Evolutionary conservation across 2,329 filamentous ascomycete genomes (phyloP).

Genomic region (Phyllosticta capitalensis): DNA sequence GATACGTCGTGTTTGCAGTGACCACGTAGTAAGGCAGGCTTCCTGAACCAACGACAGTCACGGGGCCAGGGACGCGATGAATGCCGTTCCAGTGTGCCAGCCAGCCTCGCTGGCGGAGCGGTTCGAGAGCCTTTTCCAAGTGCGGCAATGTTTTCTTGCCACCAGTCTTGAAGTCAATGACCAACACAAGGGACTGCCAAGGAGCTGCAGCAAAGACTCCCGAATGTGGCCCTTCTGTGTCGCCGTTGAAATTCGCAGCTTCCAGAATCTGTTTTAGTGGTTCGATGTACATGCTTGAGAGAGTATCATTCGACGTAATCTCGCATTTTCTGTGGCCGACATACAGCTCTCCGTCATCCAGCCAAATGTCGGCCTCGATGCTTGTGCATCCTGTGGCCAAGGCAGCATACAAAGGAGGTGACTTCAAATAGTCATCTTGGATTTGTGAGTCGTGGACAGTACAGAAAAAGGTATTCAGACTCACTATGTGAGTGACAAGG

Average conservation of each 20-base stretch:
- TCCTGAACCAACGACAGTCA: constrained; percentile 63
- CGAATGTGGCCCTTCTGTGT: constrained; percentile 36
- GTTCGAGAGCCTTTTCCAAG: constrained; percentile 47
- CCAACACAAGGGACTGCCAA: constrained; percentile 43
- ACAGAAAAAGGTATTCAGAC: not conserved
- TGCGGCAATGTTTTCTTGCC: constrained; percentile 43
- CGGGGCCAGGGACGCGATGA: constrained; percentile 42
- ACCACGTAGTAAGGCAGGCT: constrained; percentile 51
- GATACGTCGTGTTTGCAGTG: constrained; percentile 42
- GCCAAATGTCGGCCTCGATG: constrained; percentile 63
- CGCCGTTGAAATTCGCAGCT: constrained; percentile 21
- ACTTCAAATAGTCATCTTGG: constrained; percentile 32
- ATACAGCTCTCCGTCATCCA: constrained; percentile 47
- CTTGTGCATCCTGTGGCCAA: constrained; percentile 50
- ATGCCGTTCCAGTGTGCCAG: constrained; percentile 41
- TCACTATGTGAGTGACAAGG: constrained; percentile 6
- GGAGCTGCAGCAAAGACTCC: constrained; percentile 44
- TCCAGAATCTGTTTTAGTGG: constrained; percentile 53
- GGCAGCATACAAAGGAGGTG: constrained; percentile 53
- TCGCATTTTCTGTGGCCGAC: constrained; percentile 49
- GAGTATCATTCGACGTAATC: constrained; percentile 44
- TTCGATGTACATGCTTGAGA: constrained; percentile 54
- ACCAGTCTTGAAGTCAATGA: constrained; percentile 61
- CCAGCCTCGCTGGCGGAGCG: constrained; percentile 49
- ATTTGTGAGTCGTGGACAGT: not conserved